Evolutionary conservation across 23 red algal genomes (phyloP).

Genomic region (Agarophyton chilense): DNA sequence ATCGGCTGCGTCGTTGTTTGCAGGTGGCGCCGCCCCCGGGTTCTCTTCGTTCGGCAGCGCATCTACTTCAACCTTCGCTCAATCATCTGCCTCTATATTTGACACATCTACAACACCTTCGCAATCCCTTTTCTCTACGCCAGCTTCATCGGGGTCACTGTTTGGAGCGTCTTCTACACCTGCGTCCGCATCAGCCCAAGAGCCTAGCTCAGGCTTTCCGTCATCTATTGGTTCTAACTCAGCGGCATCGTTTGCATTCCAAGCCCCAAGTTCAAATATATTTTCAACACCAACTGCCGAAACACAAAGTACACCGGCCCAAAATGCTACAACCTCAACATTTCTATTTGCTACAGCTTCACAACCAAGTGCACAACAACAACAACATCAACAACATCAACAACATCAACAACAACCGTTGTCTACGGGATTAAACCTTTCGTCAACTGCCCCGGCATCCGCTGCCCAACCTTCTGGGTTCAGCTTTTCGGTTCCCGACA

Average conservation of each 20-base stretch:
- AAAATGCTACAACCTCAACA: neutral
- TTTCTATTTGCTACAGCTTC: neutral
- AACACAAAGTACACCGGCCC: neutral
- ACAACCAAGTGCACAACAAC: neutral
- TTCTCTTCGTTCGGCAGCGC: neutral
- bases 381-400: no score
- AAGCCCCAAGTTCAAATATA: neutral
- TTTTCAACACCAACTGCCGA: neutral
- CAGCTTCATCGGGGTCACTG: constrained; percentile 19
- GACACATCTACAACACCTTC: neutral
- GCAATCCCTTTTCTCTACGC: neutral
- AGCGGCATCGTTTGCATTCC: neutral
- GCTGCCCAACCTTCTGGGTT: neutral
- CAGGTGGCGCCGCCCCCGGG: neutral
- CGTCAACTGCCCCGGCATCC: neutral
- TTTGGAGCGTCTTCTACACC: constrained; percentile 12
- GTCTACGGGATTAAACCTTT: neutral
- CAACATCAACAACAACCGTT: no score
- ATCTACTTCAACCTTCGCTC: neutral
- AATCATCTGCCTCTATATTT: neutral
- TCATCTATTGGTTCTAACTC: neutral
- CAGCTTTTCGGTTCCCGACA: neutral
- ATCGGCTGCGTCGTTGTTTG: neutral
- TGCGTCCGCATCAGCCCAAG: neutral
- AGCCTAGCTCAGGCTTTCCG: neutral